Evolutionary conservation across 1,284 basidiomycete species (phyloP).

Genomic region (Apiotrichum veenhuisii): DNA sequence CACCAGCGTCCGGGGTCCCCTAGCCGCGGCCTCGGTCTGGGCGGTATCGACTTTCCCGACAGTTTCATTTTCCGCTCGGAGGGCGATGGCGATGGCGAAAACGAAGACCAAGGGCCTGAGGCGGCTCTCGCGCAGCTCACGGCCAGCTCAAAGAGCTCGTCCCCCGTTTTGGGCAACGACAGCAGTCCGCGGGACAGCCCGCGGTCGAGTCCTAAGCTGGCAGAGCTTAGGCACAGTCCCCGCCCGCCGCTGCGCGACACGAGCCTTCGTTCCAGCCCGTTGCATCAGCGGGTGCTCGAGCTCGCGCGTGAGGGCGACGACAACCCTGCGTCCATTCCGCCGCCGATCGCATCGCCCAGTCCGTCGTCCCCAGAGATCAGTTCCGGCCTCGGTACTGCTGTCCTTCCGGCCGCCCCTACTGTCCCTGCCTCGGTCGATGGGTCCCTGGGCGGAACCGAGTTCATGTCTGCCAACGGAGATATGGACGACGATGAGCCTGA

Average conservation of each 20-base stretch:
- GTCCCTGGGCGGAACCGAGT: background rate
- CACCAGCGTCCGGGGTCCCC: too few species aligned
- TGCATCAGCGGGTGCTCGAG: conserved; percentile 3
- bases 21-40: background rate
- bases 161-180: background rate
- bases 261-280: background rate
- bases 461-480: background rate
- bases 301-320: conserved; percentile 5
- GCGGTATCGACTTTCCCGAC: background rate
- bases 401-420: too few species aligned
- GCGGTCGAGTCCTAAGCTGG: background rate
- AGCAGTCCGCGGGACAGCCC: background rate
- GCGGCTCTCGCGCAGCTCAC: conserved; percentile 4
- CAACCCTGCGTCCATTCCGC: background rate
- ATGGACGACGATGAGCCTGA: background rate
- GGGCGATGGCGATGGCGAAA: background rate
- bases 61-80: background rate
- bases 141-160: background rate
- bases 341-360: background rate
- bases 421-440: background rate
- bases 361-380: background rate
- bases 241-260: background rate
- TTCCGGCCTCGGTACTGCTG: background rate
- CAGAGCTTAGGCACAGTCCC: background rate
- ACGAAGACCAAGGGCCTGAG: background rate